These are phyloP conservation scores for Cucurbita argyrosperma DNA, from an alignment of 306 rosid species.

Conservation along the genomic window DNA sequence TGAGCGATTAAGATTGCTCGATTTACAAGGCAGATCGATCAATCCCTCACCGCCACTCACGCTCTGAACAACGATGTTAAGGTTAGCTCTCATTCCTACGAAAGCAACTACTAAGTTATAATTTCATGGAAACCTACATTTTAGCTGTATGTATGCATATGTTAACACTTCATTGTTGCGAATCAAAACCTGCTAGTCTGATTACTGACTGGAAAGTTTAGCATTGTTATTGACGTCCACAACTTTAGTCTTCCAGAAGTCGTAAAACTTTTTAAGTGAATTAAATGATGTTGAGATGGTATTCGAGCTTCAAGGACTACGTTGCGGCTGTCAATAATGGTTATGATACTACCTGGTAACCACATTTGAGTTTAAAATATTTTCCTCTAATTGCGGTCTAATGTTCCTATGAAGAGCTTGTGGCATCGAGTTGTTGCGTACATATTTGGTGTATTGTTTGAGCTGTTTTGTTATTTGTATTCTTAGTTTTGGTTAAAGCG, in stretches of 20 bases:
- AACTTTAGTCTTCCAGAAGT: not conserved
- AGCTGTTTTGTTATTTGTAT: not conserved
- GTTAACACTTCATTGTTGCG: not conserved
- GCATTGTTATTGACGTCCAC: not conserved
- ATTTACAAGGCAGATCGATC: constrained; percentile 76
- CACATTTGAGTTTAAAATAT: not conserved
- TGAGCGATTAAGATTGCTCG: constrained; percentile 38
- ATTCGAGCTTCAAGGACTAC: not conserved
- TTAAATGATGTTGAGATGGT: not conserved
- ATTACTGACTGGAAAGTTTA: not conserved
- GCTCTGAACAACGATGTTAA: constrained; percentile 66
- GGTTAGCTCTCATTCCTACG: constrained; percentile 20
- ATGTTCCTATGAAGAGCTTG: not conserved
- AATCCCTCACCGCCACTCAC: constrained; percentile 69
- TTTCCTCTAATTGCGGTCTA: not conserved
- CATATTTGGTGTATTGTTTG: not conserved
- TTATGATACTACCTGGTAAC: not conserved
- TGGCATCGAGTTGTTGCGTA: not conserved
- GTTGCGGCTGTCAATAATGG: not conserved
- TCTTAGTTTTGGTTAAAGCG: not conserved
- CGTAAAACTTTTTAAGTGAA: not conserved
- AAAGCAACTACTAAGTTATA: not conserved
- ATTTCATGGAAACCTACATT: not conserved
- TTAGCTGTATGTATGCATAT: not conserved
- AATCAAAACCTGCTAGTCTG: not conserved